A percentile compares a stretch with the other conserved stretches of the same genome.
phyloP scores from a whole-genome alignment of 1,139 yeast genomes.

The Pichia sp. region DNA sequence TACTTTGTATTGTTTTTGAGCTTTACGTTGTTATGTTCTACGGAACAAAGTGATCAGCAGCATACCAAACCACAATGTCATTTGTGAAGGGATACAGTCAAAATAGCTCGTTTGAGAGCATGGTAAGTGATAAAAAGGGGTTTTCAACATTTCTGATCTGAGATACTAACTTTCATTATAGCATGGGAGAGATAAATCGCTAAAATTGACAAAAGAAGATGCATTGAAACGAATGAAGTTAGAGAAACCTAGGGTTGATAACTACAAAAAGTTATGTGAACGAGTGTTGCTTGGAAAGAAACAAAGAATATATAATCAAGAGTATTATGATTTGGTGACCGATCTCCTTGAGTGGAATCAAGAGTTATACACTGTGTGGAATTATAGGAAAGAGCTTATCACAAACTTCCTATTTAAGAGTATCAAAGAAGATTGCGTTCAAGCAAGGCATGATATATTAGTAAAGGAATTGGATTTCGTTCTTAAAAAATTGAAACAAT shows the following conservation, averaged over 20 bases:
- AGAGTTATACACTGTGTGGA: slow-evolving; percentile 89
- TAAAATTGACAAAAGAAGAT: slow-evolving; percentile 45
- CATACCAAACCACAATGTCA: slow-evolving; percentile 11
- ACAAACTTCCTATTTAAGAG: slow-evolving; percentile 32
- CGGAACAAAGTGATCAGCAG: neutral
- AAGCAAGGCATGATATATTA: slow-evolving; percentile 39
- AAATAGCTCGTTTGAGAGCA: slow-evolving; percentile 15
- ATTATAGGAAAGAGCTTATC: slow-evolving; percentile 74
- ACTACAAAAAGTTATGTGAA: slow-evolving; percentile 47
- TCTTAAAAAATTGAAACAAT: slow-evolving; percentile 53
- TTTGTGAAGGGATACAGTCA: slow-evolving; percentile 18
- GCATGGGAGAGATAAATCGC: slow-evolving; percentile 72
- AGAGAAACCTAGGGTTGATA: slow-evolving; percentile 51
- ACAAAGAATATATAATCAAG: slow-evolving; percentile 33
- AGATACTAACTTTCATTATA: slow-evolving; percentile 8
- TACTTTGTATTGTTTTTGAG: neutral
- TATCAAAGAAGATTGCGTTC: slow-evolving; percentile 4
- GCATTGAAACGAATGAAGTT: slow-evolving; percentile 51
- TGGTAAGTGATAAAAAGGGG: neutral
- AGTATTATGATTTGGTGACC: slow-evolving; percentile 51
- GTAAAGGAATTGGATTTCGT: slow-evolving; percentile 59
- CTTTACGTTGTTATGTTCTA: too few species aligned
- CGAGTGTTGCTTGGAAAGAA: slow-evolving; percentile 40
- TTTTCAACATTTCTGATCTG: neutral
- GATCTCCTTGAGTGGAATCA: slow-evolving; percentile 65